A percentile compares a stretch with the other conserved stretches of the same genome.
Conservation (phyloP, 108 stramenopile genomes). For the Cyclostephanos tholiformis region DNA sequence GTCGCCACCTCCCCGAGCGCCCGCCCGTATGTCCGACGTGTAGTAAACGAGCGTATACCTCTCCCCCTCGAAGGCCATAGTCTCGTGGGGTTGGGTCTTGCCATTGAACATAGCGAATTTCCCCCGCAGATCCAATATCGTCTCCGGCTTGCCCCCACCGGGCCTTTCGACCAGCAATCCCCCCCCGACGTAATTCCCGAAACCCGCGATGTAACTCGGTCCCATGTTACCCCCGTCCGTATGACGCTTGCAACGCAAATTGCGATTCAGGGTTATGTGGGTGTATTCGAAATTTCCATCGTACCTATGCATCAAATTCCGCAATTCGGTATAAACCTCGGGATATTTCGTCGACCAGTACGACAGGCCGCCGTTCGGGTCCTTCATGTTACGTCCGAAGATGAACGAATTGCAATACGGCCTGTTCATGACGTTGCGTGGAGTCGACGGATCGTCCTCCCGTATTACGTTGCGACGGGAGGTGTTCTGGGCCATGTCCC, state of each 20-base stretch:
- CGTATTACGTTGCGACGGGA: background rate
- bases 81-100: slow-evolving; percentile 12
- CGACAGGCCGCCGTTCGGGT: background rate
- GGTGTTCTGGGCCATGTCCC: background rate
- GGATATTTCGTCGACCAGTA: background rate
- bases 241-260: slow-evolving; percentile 1
- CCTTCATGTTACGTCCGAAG: background rate
- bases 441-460: background rate
- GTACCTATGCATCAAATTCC: background rate
- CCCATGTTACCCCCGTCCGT: background rate
- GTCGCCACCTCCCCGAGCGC: background rate
- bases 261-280: background rate
- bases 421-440: background rate
- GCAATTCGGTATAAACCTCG: background rate
- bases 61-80: background rate
- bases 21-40: background rate
- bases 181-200: background rate
- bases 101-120: slow-evolving; percentile 1
- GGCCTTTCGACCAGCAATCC: background rate
- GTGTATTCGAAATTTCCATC: background rate
- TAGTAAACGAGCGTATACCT: slow-evolving; percentile 4
- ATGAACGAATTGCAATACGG: background rate
- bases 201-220: background rate
- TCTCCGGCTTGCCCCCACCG: background rate
- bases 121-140: background rate